phyloP scores from a whole-genome alignment of 768 basidiomycete species.

The Calocera viscosa region DNA sequence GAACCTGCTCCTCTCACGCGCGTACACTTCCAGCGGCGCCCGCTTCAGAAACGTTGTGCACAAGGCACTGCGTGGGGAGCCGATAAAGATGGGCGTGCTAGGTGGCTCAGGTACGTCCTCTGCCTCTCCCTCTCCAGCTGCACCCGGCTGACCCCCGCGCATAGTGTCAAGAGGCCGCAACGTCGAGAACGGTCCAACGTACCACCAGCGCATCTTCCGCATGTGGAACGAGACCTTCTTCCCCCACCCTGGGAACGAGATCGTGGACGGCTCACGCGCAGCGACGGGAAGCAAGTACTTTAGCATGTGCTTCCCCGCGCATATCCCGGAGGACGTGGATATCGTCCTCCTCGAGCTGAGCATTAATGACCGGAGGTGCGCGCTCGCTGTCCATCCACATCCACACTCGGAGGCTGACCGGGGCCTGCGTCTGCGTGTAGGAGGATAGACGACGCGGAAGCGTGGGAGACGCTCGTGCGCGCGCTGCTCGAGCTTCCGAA shows the following conservation, averaged over 20 bases:
- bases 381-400: no score
- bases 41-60: slow-evolving; percentile 17
- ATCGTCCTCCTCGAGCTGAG: slow-evolving; percentile 12
- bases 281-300: slow-evolving; percentile 11
- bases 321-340: background rate
- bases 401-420: no score
- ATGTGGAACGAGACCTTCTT: slow-evolving; percentile 3
- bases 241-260: background rate
- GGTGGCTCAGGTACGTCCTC: slow-evolving; percentile 18
- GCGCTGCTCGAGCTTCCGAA: slow-evolving; percentile 15
- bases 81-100: slow-evolving; percentile 17
- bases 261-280: slow-evolving; percentile 4
- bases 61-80: slow-evolving; percentile 18
- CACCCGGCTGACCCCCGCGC: background rate
- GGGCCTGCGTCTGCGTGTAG: no score
- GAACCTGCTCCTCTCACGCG: slow-evolving; percentile 16
- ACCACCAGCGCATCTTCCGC: background rate
- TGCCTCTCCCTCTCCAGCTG: background rate
- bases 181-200: background rate
- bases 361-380: background rate
- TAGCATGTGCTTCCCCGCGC: slow-evolving; percentile 8
- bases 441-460: background rate
- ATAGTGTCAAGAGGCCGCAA: background rate
- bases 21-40: slow-evolving; percentile 18
- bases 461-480: slow-evolving; percentile 17